Conservation (phyloP, 2,329 filamentous ascomycete genomes). For the Hypocreales sp. region DNA sequence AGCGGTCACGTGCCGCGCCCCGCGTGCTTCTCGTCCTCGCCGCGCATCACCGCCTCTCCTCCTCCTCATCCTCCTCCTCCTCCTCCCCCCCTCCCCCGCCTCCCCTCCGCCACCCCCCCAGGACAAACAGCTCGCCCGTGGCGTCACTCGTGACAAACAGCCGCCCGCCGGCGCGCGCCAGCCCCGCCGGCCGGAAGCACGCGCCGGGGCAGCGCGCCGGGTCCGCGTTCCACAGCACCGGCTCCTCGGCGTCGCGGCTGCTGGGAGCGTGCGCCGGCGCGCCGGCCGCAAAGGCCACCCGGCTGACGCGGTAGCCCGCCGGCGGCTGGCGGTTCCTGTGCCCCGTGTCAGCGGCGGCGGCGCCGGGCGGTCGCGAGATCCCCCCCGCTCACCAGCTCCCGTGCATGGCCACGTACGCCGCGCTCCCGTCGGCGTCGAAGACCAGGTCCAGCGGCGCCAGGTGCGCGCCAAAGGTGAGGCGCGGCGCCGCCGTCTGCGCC, state of each 20-base stretch:
- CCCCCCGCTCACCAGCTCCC: conserved; percentile 33
- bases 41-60: too few species aligned
- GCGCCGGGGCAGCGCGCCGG: conserved; percentile 23
- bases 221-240: conserved; percentile 34
- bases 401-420: conserved; percentile 46
- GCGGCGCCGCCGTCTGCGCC: conserved; percentile 7
- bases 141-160: conserved; percentile 37
- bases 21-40: too few species aligned
- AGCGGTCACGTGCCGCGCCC: too few species aligned
- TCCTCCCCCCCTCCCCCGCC: too few species aligned
- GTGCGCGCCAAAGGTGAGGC: conserved; percentile 25
- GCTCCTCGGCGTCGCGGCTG: conserved; percentile 25
- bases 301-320: conserved; percentile 22
- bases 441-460: conserved; percentile 50
- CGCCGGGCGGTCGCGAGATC: too few species aligned
- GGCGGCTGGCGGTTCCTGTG: conserved; percentile 16
- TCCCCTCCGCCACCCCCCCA: conserved; percentile 8
- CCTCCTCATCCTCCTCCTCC: too few species aligned
- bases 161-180: conserved; percentile 22
- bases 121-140: conserved; percentile 39
- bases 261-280: conserved; percentile 14
- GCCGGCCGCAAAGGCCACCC: conserved; percentile 20
- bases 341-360: neutral
- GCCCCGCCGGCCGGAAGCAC: conserved; percentile 38
- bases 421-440: conserved; percentile 37